These are phyloP conservation scores for Suillus placidus DNA, from an alignment of 768 basidiomycete genomes.

Conservation along the genomic window DNA sequence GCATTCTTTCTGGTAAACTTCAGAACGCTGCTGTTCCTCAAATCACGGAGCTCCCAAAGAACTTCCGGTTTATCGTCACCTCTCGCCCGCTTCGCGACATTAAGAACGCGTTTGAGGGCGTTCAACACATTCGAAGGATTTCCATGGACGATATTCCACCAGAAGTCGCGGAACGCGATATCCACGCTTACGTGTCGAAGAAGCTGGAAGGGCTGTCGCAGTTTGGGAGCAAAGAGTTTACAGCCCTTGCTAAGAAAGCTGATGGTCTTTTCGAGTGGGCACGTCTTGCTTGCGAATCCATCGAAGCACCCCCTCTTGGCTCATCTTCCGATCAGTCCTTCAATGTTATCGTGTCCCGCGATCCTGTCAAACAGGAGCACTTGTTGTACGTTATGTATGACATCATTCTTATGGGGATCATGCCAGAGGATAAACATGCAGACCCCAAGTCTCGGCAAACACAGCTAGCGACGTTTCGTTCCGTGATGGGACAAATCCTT, in stretches of 20 bases:
- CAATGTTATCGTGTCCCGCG: no score
- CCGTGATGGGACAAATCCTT: neutral
- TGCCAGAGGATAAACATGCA: no score
- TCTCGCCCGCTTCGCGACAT: neutral
- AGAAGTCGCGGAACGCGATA: neutral
- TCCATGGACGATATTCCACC: neutral
- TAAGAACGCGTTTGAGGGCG: neutral
- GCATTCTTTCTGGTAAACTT: neutral
- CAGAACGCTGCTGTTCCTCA: no score
- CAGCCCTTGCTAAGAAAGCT: no score
- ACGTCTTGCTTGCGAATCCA: no score
- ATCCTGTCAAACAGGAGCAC: no score
- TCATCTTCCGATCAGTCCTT: no score
- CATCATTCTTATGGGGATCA: no score
- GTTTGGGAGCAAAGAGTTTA: neutral
- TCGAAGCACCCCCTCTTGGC: no score
- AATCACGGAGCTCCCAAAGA: constrained; percentile 10
- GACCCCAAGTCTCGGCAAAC: no score
- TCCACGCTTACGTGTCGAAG: neutral
- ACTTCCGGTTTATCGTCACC: constrained; percentile 15
- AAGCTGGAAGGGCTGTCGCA: neutral
- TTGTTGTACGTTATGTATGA: no score
- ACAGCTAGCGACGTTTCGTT: no score
- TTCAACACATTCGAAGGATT: neutral
- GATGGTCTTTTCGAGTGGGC: neutral